These are phyloP conservation scores for Curvularia verruculosa DNA, from an alignment of 2,329 filamentous ascomycete genomes.

Conservation along the genomic window DNA sequence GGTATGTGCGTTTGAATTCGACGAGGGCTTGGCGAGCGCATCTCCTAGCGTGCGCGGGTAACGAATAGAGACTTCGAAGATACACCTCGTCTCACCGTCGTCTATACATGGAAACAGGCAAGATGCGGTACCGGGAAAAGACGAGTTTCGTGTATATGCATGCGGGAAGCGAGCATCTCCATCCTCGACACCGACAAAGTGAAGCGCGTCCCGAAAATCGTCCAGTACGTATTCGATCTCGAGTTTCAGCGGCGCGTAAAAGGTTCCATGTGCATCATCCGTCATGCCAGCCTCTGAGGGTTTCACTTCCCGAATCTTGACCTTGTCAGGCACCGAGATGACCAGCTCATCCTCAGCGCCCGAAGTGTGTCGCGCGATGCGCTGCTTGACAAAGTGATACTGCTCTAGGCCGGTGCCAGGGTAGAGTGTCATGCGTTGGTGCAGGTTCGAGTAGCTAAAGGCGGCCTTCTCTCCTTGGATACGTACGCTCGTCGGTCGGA, in stretches of 20 bases:
- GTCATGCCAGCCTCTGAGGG: conserved; percentile 53
- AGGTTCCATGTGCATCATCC: conserved; percentile 35
- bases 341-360: conserved; percentile 63
- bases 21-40: conserved; percentile 56
- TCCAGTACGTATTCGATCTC: conserved; percentile 79
- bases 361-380: conserved; percentile 64
- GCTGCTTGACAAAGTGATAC: conserved; percentile 76
- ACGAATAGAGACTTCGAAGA: conserved; percentile 87
- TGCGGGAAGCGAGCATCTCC: conserved; percentile 86
- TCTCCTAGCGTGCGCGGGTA: conserved; percentile 87
- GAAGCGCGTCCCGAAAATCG: conserved; percentile 81
- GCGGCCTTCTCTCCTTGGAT: conserved; percentile 49
- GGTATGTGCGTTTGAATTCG: conserved; percentile 16
- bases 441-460: conserved; percentile 66
- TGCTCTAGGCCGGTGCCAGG: conserved; percentile 69
- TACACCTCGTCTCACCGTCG: conserved; percentile 77
- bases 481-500: conserved; percentile 60
- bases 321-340: conserved; percentile 64
- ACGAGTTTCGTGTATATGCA: conserved; percentile 83
- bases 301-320: conserved; percentile 67
- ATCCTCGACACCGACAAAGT: conserved; percentile 85
- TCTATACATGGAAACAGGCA: conserved; percentile 95
- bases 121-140: conserved; percentile 78
- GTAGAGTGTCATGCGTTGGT: conserved; percentile 68
- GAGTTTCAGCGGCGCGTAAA: conserved; percentile 66